Conservation (phyloP, 257 asterid species). For the Penstemon barbatus region DNA sequence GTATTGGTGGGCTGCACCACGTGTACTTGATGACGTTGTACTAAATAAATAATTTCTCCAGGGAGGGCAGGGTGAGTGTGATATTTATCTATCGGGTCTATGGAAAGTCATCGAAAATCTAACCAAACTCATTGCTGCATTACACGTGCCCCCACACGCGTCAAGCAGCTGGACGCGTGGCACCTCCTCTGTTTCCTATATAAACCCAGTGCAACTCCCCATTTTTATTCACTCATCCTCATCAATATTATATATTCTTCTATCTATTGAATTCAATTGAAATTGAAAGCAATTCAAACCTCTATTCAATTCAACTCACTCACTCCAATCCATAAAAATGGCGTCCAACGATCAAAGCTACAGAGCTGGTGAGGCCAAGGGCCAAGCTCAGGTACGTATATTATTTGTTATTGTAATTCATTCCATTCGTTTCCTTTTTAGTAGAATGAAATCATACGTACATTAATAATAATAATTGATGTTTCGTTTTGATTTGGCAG, state of each 20-base stretch:
- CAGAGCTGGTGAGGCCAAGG: constrained; percentile 86
- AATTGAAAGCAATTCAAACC: neutral
- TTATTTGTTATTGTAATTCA: neutral
- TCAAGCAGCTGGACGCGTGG: constrained; percentile 54
- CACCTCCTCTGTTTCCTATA: constrained; percentile 18
- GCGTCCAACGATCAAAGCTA: constrained; percentile 57
- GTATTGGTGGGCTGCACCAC: too few species aligned
- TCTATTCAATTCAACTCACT: neutral
- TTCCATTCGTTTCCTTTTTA: too few species aligned
- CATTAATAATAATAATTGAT: neutral
- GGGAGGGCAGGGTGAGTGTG: too few species aligned
- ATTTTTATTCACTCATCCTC: neutral
- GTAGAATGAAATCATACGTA: neutral
- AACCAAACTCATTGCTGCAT: too few species aligned
- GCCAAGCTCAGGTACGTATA: constrained; percentile 57
- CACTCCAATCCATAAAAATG: constrained; percentile 34
- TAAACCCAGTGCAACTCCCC: neutral
- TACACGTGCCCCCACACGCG: constrained; percentile 68
- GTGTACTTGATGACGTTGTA: too few species aligned
- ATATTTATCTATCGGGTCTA: too few species aligned
- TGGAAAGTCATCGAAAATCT: too few species aligned
- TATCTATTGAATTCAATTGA: neutral
- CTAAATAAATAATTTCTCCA: too few species aligned
- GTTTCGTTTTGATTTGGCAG: constrained; percentile 26
- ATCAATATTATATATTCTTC: neutral